Conservation (phyloP, 2,329 filamentous ascomycete genomes). For the Sclerotinia spermophila region DNA sequence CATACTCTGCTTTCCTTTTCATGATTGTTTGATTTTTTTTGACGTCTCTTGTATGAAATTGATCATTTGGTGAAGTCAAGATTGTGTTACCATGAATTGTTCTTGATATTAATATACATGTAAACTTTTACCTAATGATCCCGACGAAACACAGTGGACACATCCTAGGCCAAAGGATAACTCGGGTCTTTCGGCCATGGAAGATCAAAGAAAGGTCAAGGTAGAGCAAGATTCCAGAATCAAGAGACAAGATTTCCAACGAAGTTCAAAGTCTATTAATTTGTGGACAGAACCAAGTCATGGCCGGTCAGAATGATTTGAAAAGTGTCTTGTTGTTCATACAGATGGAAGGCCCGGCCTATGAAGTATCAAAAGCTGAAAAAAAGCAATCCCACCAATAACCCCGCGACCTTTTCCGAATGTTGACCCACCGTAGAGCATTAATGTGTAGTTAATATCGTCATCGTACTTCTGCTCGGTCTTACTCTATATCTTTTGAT, state of each 20-base stretch:
- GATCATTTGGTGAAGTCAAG: neutral
- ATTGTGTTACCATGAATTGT: neutral
- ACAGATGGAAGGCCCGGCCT: neutral
- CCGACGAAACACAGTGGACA: neutral
- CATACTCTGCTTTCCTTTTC: neutral
- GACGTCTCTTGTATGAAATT: neutral
- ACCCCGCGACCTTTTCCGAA: slow-evolving; percentile 11
- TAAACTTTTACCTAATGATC: neutral
- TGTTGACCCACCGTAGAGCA: neutral
- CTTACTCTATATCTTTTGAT: neutral
- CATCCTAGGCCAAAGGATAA: neutral
- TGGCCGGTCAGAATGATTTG: neutral
- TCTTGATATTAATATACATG: neutral
- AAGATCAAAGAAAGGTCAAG: neutral
- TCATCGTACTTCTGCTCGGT: slow-evolving; percentile 11
- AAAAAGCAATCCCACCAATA: neutral
- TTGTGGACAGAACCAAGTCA: neutral
- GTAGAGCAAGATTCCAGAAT: neutral
- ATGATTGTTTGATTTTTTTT: neutral
- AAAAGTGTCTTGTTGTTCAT: neutral
- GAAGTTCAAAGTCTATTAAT: neutral
- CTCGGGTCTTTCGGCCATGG: neutral
- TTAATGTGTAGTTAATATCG: slow-evolving; percentile 2
- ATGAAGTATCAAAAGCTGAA: neutral
- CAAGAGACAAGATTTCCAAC: neutral